A percentile compares a stretch with the other conserved stretches of the same genome.
Evolutionary conservation across 225 moss, liverwort and hornwort genomes (phyloP).

Genomic region (Bryum argenteum): DNA sequence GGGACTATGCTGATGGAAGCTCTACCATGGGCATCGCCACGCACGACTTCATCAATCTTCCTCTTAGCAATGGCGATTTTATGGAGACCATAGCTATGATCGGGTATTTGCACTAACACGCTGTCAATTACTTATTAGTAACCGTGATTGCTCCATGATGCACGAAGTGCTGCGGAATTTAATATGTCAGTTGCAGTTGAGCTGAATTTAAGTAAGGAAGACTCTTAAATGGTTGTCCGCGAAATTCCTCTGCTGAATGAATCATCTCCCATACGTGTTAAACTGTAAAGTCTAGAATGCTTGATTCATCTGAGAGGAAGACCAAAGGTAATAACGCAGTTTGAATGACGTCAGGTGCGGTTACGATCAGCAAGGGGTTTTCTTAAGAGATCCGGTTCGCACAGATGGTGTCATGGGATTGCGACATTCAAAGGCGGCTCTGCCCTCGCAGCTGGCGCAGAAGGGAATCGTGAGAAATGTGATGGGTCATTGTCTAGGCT

Average conservation of each 20-base stretch:
- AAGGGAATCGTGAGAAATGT: slow-evolving; percentile 66
- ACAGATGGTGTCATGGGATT: slow-evolving; percentile 85
- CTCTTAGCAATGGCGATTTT: slow-evolving; percentile 75
- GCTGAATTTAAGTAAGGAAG: too few relatives aligned
- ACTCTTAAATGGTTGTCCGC: too few relatives aligned
- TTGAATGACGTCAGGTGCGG: slow-evolving; percentile 58
- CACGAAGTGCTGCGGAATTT: not conserved
- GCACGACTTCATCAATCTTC: slow-evolving; percentile 61
- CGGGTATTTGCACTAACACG: slow-evolving; percentile 50
- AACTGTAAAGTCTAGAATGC: too few relatives aligned
- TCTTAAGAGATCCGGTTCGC: slow-evolving; percentile 53
- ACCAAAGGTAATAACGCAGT: too few relatives aligned
- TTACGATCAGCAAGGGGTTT: slow-evolving; percentile 71
- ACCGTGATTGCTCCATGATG: too few relatives aligned
- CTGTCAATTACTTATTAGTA: not conserved
- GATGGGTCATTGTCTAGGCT: slow-evolving; percentile 73
- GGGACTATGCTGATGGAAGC: slow-evolving; percentile 84
- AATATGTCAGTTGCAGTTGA: not conserved
- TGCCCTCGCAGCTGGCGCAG: slow-evolving; percentile 68
- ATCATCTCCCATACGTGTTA: too few relatives aligned
- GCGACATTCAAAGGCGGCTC: slow-evolving; percentile 54
- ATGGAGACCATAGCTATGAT: slow-evolving; percentile 59
- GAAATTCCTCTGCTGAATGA: too few relatives aligned
- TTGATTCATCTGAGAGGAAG: too few relatives aligned
- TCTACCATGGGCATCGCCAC: slow-evolving; percentile 87